Percentiles rank a stretch among this genome's conserved stretches.
These are phyloP conservation scores for Infundibulicybe gibba DNA, from an alignment of 768 basidiomycete species.

Conservation along the genomic window DNA sequence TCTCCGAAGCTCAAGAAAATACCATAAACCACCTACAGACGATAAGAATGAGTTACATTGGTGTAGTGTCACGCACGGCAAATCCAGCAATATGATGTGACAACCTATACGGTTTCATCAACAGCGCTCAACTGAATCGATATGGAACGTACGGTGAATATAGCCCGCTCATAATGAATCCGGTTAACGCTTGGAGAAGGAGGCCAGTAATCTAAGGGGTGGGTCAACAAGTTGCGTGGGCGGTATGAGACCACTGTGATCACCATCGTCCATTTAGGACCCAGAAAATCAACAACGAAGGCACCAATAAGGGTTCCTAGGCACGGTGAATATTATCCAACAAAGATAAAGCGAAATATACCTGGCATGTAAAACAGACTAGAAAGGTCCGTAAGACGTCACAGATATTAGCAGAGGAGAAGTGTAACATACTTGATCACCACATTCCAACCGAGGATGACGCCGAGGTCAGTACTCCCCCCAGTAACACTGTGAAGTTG, in stretches of 20 bases:
- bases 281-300: constrained; percentile 70
- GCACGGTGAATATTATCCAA: constrained; percentile 22
- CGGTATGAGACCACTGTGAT: constrained; percentile 1
- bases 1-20: constrained; percentile 90
- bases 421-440: constrained; percentile 78
- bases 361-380: constrained; percentile 39
- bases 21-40: constrained; percentile 72
- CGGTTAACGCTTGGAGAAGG: constrained; percentile 63
- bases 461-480: constrained; percentile 40
- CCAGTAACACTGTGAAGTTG: constrained; percentile 53
- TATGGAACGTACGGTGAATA: constrained; percentile 46
- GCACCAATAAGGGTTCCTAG: constrained; percentile 71
- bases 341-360: not conserved
- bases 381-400: not conserved
- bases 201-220: constrained; percentile 63
- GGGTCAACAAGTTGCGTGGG: not conserved
- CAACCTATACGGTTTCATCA: constrained; percentile 34
- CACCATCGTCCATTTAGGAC: constrained; percentile 77
- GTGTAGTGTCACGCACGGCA: constrained; percentile 41
- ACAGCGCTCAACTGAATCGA: not conserved
- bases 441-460: constrained; percentile 81
- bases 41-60: constrained; percentile 1
- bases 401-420: not conserved
- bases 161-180: constrained; percentile 88
- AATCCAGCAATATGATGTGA: constrained; percentile 68